Conservation (phyloP, 176 grass and related monocot genomes). For the Ensete glaucum region DNA sequence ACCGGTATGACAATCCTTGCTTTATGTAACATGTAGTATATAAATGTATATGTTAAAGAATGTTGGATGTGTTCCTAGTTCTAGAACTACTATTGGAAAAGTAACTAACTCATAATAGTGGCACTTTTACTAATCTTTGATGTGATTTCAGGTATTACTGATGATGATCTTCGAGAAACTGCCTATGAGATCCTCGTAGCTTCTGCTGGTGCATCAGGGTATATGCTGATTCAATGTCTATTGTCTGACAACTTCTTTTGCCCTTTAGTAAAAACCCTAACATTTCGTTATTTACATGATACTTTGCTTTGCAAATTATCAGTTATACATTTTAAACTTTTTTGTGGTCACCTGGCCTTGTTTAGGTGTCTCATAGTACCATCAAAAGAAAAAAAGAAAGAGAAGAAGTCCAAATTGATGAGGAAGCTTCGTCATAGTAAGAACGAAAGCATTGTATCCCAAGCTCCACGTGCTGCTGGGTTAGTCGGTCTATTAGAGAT, state of each 20-base stretch:
- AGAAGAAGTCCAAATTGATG: conserved; percentile 81
- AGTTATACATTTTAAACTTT: neutral
- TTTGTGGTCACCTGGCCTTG: conserved; percentile 10
- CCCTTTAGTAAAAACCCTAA: neutral
- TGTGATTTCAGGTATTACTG: conserved; percentile 64
- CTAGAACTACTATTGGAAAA: neutral
- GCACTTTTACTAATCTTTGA: neutral
- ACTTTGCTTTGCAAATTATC: neutral
- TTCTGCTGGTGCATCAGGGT: conserved; percentile 94
- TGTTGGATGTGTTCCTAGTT: neutral
- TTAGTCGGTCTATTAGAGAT: conserved; percentile 90
- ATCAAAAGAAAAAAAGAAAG: conserved; percentile 95
- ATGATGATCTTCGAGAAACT: conserved; percentile 96
- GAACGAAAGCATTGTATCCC: conserved; percentile 45
- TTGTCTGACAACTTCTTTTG: conserved; percentile 12
- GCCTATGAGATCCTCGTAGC: conserved; percentile 98
- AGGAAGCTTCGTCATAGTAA: conserved; percentile 85
- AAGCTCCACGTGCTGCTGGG: conserved; percentile 59
- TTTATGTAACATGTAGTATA: too few relatives aligned
- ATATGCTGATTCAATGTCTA: neutral
- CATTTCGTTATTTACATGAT: neutral
- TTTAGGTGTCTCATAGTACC: conserved; percentile 88
- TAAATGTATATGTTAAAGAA: too few relatives aligned
- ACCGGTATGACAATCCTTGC: too few relatives aligned
- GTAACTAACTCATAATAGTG: neutral